Base-by-base conservation (phyloP, 2,329 filamentous ascomycete species). In the Thelonectria discophora region DNA sequence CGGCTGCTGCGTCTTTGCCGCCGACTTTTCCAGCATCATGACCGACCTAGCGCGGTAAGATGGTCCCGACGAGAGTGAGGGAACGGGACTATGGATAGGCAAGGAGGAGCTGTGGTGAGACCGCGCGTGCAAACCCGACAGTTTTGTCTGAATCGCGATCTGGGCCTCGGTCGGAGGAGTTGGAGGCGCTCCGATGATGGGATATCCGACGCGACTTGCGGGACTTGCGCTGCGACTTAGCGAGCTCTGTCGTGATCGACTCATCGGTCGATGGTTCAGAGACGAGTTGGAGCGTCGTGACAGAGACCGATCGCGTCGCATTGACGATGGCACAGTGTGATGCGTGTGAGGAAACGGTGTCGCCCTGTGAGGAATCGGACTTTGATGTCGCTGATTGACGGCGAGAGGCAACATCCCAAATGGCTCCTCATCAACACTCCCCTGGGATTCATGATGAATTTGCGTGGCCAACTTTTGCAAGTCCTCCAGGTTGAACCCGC, bases 101-200 rank as follows among this genome's bases (percentile, higher is more conserved):
- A 45, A 32, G 1, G 39, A 2, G 4, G 65, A 62, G 10, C 55
- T 39, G 2, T 55, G 18, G 6, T 62, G 50, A 0, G 65, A 58
- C 0, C 67, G 45, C 0, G 62, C 50, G 0, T 69, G 69, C 5
- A 70, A 17, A 0, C 67, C 65, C 0, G 59, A 37, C 0, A 69
- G 50, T 3, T 67, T 69, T 6, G 64, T 13, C 0, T 58, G 46
- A 0, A 64, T 5, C 0, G 57, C 57, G 3, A 60, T 60, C 7
- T 47, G 60, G 0, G 60, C 47, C 12, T 66, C 58, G 4, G 37
- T 57, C 5, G 65, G 53, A 15, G 58, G 58, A 8, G 53, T 60
- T 5, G 43, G 48, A 0, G 56, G 34, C 0, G 20, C 30, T 2
- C 43, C 46, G 9, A 45, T 24, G 1, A 21, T 3, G 12, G 52